Base-by-base conservation (phyloP, 73 alveolate species). In the Paramecium tetraurelia region DNA sequence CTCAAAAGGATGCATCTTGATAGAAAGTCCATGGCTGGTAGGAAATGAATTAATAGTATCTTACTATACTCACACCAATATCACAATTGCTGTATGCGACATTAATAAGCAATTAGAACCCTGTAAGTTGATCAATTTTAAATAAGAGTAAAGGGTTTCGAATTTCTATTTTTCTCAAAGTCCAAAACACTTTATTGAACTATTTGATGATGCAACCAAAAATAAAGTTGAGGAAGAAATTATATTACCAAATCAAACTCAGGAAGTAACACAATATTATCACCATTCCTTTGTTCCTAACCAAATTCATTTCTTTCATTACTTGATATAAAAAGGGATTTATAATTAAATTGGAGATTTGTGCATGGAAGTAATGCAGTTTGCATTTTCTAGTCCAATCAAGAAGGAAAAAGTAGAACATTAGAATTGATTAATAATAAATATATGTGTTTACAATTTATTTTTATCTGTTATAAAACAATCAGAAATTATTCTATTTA, bases 51-150 rank as follows among this genome's bases (percentile, higher is more conserved):
- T 63, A 3, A 63, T 63, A 2, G 84, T 63, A 0, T 33, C 41
- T 27, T 63, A 63, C 31, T 63, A 63, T n/a, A 63, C 84, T 7
- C 84, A 63, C 12, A 27, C 84, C 3, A 63, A 63, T 63, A 63
- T 63, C n/a, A 63, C 84, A 63, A 33, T 63, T 27, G 84, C 84
- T 63, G 84, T 63, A 31, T 63, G 84, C 31, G 84, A 63, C 9
- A 63, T 63, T 27, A 31, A 63, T 63, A 63, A n/a, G 27, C 31
- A 63, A 63, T 63, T 63, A 63, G 84, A 63, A 11, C 84, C 84
- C 27, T 63, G 14, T 27, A 63, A 63, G 29, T 31, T 63, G 6
- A 63, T 63, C 24, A 63, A 63, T 63, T 63, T 63, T 63, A 63
- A 63, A 33, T 63, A 63, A 33, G 41, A 63, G 21, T 24, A 63